Conservation (phyloP, 495 filamentous ascomycete species). For the Sporormia fimetaria region DNA sequence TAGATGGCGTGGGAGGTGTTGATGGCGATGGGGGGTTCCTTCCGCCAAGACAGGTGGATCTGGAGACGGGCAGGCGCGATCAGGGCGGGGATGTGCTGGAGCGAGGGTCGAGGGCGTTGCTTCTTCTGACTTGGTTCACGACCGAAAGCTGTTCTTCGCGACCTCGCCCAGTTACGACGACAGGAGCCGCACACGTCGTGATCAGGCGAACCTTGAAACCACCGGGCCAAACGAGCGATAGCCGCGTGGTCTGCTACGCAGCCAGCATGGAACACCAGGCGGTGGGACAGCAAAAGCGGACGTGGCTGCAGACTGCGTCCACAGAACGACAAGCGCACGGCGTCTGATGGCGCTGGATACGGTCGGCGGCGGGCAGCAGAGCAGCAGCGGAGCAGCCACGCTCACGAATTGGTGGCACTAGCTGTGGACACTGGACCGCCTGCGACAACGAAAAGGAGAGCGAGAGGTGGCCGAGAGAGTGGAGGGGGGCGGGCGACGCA, state of each 20-base stretch:
- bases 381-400: neutral
- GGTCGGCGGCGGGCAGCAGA: conserved; percentile 1
- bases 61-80: too few relatives aligned
- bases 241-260: conserved; percentile 6
- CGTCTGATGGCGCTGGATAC: neutral
- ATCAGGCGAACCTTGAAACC: too few relatives aligned
- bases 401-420: neutral
- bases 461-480: neutral
- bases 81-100: too few relatives aligned
- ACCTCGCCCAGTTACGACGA: too few relatives aligned
- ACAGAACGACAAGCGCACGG: neutral
- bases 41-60: too few relatives aligned
- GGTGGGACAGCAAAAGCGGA: conserved; percentile 13
- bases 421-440: neutral
- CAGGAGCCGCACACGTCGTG: too few relatives aligned
- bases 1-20: too few relatives aligned
- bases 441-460: neutral
- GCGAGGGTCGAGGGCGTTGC: too few relatives aligned
- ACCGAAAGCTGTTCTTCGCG: too few relatives aligned
- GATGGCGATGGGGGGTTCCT: too few relatives aligned
- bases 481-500: neutral
- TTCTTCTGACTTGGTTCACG: too few relatives aligned
- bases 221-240: conserved; percentile 21
- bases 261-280: conserved; percentile 9
- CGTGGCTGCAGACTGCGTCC: conserved; percentile 21